Percentiles rank a stretch among this genome's conserved stretches.
These are phyloP conservation scores for Albatrellus sp. DNA, from an alignment of 1,284 basidiomycete species.

Conservation along the genomic window DNA sequence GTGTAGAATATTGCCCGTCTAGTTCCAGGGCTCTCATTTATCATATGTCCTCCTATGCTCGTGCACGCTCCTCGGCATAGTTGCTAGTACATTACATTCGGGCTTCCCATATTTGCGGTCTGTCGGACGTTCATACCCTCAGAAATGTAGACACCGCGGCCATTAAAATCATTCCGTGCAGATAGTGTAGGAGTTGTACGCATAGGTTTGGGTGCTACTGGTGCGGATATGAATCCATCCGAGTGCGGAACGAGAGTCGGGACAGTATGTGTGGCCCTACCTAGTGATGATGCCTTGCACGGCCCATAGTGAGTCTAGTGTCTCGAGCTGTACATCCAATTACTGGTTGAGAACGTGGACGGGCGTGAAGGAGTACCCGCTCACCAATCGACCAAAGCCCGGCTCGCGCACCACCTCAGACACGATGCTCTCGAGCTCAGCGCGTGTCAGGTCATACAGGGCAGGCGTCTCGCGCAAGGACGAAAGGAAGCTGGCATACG, in stretches of 20 bases:
- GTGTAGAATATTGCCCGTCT: too few relatives aligned
- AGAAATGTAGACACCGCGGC: not conserved
- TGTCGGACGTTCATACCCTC: too few relatives aligned
- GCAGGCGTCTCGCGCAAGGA: conserved; percentile 27
- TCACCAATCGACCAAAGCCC: conserved; percentile 38
- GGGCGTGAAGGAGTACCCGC: conserved; percentile 9
- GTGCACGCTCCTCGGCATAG: too few relatives aligned
- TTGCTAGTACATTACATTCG: not conserved
- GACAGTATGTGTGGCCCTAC: too few relatives aligned
- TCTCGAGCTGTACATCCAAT: conserved; percentile 24
- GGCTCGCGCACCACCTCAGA: conserved; percentile 43
- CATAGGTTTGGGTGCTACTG: too few relatives aligned
- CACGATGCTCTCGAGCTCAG: conserved; percentile 34
- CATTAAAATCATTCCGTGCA: too few relatives aligned
- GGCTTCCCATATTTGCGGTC: not conserved
- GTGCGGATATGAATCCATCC: too few relatives aligned
- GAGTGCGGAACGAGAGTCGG: too few relatives aligned
- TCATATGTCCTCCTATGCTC: too few relatives aligned
- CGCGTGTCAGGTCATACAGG: conserved; percentile 33
- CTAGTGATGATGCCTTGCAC: conserved; percentile 24
- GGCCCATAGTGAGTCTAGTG: conserved; percentile 23
- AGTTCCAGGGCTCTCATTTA: too few relatives aligned
- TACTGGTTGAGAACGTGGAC: not conserved
- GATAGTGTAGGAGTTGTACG: too few relatives aligned
- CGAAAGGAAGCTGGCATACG: conserved; percentile 18